Conservation (phyloP, 352 stramenopile genomes). For the Pythium rishiriense region DNA sequence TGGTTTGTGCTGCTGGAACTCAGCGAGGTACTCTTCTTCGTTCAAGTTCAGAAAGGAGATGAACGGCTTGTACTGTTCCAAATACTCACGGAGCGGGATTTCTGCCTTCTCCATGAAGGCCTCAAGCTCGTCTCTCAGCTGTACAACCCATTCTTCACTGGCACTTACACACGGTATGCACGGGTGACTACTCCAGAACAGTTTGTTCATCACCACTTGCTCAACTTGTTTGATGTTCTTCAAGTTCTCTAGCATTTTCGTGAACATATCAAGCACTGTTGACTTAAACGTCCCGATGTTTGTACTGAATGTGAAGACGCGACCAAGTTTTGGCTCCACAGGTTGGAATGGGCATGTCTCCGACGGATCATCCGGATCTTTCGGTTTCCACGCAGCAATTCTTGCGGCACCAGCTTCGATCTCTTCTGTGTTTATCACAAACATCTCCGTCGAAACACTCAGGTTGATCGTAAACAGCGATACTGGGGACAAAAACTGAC, state of each 20-base stretch:
- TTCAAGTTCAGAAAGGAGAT: constrained; percentile 91
- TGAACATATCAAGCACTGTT: constrained; percentile 65
- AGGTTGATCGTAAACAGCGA: constrained; percentile 78
- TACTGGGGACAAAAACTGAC: constrained; percentile 52
- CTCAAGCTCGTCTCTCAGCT: constrained; percentile 60
- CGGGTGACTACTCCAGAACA: constrained; percentile 94
- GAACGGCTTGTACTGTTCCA: constrained; percentile 82
- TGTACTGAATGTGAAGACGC: constrained; percentile 72
- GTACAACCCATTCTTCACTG: constrained; percentile 85
- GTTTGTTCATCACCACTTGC: constrained; percentile 92
- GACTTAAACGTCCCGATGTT: constrained; percentile 60
- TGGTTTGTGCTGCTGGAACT: constrained; percentile 75
- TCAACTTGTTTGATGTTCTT: constrained; percentile 90
- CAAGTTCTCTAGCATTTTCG: constrained; percentile 79
- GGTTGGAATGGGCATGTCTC: constrained; percentile 58
- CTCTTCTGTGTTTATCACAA: constrained; percentile 79
- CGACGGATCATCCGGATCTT: constrained; percentile 65
- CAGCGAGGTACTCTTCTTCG: constrained; percentile 78
- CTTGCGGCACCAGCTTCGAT: constrained; percentile 50
- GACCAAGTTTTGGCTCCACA: constrained; percentile 44
- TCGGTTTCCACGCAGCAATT: constrained; percentile 59
- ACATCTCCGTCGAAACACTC: constrained; percentile 64
- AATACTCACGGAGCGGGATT: constrained; percentile 69
- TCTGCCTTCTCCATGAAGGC: constrained; percentile 59
- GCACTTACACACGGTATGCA: constrained; percentile 79